Evolutionary conservation across 441 rosid species (phyloP).

Genomic region (Adansonia gregorii): DNA sequence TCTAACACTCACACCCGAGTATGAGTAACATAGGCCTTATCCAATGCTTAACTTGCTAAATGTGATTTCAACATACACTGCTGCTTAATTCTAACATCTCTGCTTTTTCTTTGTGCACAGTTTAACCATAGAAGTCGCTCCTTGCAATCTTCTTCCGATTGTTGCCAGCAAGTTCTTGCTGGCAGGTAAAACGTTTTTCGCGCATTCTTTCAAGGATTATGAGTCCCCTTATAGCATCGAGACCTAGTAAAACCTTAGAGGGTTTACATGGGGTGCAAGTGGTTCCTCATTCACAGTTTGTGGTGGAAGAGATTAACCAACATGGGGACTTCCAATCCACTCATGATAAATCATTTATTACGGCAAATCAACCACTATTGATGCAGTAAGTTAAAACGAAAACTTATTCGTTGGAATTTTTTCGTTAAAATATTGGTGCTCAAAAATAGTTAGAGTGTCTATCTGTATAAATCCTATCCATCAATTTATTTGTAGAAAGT

Average conservation of each 20-base stretch:
- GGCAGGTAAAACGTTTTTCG: constrained; percentile 37
- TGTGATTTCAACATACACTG: background rate
- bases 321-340: constrained; percentile 48
- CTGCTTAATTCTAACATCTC: background rate
- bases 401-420: constrained; percentile 10
- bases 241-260: constrained; percentile 63
- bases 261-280: constrained; percentile 79
- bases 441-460: background rate
- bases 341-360: constrained; percentile 44
- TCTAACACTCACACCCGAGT: too few relatives aligned
- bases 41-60: background rate
- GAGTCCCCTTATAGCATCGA: constrained; percentile 49
- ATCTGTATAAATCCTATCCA: constrained; percentile 8
- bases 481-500: constrained; percentile 13
- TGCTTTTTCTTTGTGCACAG: constrained; percentile 23
- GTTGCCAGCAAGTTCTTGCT: constrained; percentile 58
- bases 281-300: constrained; percentile 69
- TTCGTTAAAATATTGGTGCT: background rate
- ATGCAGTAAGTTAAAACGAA: constrained; percentile 59
- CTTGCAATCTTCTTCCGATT: constrained; percentile 23
- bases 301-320: constrained; percentile 49
- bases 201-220: constrained; percentile 38
- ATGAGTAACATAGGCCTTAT: background rate
- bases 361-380: constrained; percentile 55
- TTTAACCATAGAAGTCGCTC: constrained; percentile 26